Base-by-base conservation (phyloP, 1,139 yeast species). In the Kodamaea plutei region DNA sequence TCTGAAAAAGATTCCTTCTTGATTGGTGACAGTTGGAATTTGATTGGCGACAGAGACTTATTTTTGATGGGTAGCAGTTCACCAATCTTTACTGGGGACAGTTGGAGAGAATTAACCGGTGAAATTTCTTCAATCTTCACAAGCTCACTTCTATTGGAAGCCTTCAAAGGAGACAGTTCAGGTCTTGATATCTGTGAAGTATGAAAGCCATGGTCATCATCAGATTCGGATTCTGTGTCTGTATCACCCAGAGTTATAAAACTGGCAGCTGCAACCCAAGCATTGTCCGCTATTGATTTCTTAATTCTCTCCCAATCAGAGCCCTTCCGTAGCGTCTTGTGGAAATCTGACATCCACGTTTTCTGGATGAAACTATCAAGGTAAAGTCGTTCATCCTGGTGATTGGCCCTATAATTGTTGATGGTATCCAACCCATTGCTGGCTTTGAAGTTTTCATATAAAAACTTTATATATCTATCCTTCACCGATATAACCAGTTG, bases 381-480 rank as follows among this genome's bases (percentile, higher is more conserved):
- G n/a, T 37, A 26, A 14, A 34, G 32, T 6, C 33, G 15, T 11
- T 45, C 45, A 2, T 34, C 39, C 9, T 28, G 44, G 34, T 50
- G 45, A 33, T 44, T 48, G 8, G 44, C 34, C 28, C 39, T 36
- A 40, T 56, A 64, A 38, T 56, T 57, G 18, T 47, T 45, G 15
- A 65, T 47, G 32, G 62, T 45, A 31, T 60, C 64, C 14, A 50
- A 45, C 3, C 70, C 69, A 39, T 64, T 63, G 23, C 62, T 47
- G 4, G 59, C 56, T 33, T 52, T 55, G 40, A 63, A 61, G 45
- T 65, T 65, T 33, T 61, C 69, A 16, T 50, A 41, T 23, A 67
- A 44, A 30, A 61, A 64, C 37, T 45, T 44, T 12, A 51, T 54
- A 34, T 61, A 67, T 18, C 53, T 52, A 33, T 68, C 73, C 36